Percentiles rank a stretch among this genome's conserved stretches.
Evolutionary conservation across 2,329 filamentous ascomycete genomes (phyloP).

Genomic region (Cladosporium sp.): DNA sequence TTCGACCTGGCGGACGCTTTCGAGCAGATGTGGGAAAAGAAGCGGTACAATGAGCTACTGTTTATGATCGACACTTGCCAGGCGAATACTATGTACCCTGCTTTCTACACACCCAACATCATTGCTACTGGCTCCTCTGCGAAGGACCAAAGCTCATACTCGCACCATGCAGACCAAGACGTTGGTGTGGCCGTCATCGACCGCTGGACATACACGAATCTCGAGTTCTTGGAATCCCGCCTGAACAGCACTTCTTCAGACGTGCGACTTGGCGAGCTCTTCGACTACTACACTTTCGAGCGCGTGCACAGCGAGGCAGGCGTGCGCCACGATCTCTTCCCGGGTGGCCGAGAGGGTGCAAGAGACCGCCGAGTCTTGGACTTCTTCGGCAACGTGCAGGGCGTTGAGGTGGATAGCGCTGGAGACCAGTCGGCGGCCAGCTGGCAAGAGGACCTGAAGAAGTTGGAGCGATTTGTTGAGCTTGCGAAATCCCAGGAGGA

Average conservation of each 20-base stretch:
- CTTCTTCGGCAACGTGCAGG: conserved; percentile 98
- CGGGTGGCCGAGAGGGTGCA: conserved; percentile 74
- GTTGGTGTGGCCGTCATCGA: conserved; percentile 98
- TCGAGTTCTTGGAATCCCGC: conserved; percentile 91
- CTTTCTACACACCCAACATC: conserved; percentile 97
- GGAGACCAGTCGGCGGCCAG: conserved; percentile 38
- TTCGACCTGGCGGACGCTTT: conserved; percentile 97
- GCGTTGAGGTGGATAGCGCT: conserved; percentile 75
- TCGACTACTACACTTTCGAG: conserved; percentile 90
- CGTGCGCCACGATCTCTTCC: conserved; percentile 92
- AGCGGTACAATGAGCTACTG: conserved; percentile 94
- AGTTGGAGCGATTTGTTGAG: conserved; percentile 65
- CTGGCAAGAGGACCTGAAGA: conserved; percentile 69
- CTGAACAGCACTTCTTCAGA: conserved; percentile 84
- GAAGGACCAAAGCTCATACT: conserved; percentile 94
- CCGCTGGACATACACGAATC: conserved; percentile 96
- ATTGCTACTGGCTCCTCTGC: conserved; percentile 96
- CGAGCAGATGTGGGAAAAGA: conserved; percentile 99
- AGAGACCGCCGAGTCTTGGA: conserved; percentile 84
- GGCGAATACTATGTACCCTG: conserved; percentile 98
- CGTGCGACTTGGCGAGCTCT: conserved; percentile 87
- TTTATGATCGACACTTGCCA: conserved; percentile 99
- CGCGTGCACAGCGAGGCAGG: conserved; percentile 95
- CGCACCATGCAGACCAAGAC: conserved; percentile 96
- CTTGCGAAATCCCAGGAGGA: too few relatives aligned